Base-by-base conservation (phyloP, 352 stramenopile species). In the Globisporangium megalacanthum region DNA sequence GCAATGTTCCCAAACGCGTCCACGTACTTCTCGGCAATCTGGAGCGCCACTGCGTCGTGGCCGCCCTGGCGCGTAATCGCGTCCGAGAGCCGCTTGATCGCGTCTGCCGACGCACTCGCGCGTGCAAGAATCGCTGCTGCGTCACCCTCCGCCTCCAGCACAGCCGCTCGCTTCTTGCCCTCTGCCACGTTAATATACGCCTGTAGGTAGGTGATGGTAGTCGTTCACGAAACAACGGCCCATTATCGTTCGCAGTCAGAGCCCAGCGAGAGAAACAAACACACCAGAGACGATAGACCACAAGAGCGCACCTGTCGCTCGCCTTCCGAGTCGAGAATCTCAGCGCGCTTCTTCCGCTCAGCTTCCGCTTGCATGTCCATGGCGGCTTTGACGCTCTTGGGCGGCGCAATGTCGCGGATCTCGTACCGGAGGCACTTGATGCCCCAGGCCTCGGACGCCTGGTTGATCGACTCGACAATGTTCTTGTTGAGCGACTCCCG, bases 361-460 rank as follows among this genome's bases (percentile, higher is more conserved):
- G 89, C 89, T 61, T 97, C 89, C 25, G 89, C 89, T 61, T 97
- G 89, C 86, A 95, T 95, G 73, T 97, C 88, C 89, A 97, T 97
- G 36, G 89, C 88, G 0, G 83, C 74, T 64, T 89, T 88, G 6
- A 97, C 87, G 49, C 78, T 92, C 60, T 77, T 85, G 9, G 89
- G 87, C 9, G 89, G 89, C 14, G 82, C 59, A 54, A 97, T 96
- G 52, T 97, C 88, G 39, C 88, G 82, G 60, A 97, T 97, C 71
- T 97, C 89, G 70, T 97, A 96, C 35, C 89, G 77, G 39, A 96
- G 62, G 50, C 88, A 96, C 69, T 90, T 89, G 70, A 97, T 92
- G 37, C 89, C 89, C 89, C 89, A 97, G 2, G 85, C 79, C 55
- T 86, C 75, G 0, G 89, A 93, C 2, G 89, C 89, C 65, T 96